Base-by-base conservation (phyloP, 768 basidiomycete species). In the Piloderma croceum region DNA sequence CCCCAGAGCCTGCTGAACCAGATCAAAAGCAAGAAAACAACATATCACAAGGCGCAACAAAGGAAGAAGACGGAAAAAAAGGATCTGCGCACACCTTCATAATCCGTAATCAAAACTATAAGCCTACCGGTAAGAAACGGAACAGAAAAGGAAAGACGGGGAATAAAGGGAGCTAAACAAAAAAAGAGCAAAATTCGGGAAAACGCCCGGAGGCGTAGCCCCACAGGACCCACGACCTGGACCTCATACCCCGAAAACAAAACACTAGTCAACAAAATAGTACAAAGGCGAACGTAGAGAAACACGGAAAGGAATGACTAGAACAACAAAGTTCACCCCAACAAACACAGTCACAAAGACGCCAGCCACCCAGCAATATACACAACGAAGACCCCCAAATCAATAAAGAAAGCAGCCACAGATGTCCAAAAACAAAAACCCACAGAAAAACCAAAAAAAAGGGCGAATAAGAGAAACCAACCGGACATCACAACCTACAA, bases 401-500 rank as follows among this genome's bases (percentile, higher is more conserved):
- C n/a, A n/a, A n/a, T n/a, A n/a, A n/a, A n/a, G n/a, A n/a, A n/a
- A n/a, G n/a, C n/a, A n/a, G n/a, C n/a, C n/a, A n/a, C n/a, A 36
- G 62, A 71, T 2, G 55, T 83, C 7, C 84, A 86, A 1, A 48
- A 69, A 31, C 83, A 89, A 63, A 70, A 72, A 20, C 70, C 88
- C 25, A 63, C 63, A n/a, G 85, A 89, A 56, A 77, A 78, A 4
- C 76, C 80, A 11, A 79, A 81, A 46, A 74, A 79, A 3, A 79
- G 84, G 13, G 64, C 78, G 6, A 88, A 91, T 46, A 67, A 79
- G 21, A 67, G 89, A 33, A 58, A 69, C 23, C 74, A 67, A 53
- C 92, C 89, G 89, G 50, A 52, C 19, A 77, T 93, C 51, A 76
- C 79, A 3, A 74, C 83, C 0, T 71, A 73, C 7, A 89, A 85